Percentiles rank a stretch among this genome's conserved stretches.
These are phyloP conservation scores for Pelargonium exstipulatum DNA, from an alignment of 441 rosid species.

Conservation along the genomic window DNA sequence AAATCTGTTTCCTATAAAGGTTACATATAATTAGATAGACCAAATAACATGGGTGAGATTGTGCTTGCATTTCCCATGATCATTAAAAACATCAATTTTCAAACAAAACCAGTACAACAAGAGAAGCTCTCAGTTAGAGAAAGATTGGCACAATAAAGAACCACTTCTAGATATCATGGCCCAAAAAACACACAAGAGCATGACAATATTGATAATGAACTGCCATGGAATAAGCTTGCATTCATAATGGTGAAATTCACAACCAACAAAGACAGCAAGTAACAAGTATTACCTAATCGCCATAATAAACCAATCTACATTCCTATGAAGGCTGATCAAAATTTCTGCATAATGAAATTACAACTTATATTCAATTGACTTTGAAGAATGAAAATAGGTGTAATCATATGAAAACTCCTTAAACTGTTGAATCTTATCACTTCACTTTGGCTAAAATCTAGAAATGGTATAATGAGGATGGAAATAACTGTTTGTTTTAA, in stretches of 20 bases:
- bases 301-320: neutral
- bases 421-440: neutral
- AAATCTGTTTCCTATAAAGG: neutral
- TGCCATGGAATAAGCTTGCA: neutral
- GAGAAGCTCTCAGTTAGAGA: neutral
- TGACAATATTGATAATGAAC: neutral
- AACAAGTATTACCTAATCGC: neutral
- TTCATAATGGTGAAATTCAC: neutral
- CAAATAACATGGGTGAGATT: conserved; percentile 1
- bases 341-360: neutral
- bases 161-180: neutral
- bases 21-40: neutral
- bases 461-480: neutral
- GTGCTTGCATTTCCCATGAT: neutral
- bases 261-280: neutral
- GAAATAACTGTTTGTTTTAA: neutral
- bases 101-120: neutral
- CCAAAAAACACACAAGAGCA: neutral
- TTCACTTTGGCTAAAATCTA: neutral
- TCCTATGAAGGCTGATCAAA: neutral
- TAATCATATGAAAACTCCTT: neutral
- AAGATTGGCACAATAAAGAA: neutral
- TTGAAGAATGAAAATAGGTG: neutral
- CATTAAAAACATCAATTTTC: neutral
- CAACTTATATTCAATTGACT: neutral